Percentiles rank a stretch among this genome's conserved stretches.
phyloP scores from a whole-genome alignment of 345 rosid species.

The Zanthoxylum bungeanum region DNA sequence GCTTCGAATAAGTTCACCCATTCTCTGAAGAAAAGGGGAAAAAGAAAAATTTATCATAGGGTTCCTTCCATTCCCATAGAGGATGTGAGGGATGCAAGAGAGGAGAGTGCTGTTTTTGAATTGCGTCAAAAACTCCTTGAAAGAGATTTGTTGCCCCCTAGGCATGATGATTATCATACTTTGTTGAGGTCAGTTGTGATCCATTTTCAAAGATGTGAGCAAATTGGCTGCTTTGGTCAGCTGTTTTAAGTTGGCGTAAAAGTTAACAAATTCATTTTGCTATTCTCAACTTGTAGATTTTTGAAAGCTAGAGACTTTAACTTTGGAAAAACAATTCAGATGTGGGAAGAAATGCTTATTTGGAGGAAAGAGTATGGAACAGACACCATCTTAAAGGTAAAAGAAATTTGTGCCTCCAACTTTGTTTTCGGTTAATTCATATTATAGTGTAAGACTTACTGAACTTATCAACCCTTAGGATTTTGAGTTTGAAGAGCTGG shows the following conservation, averaged over 20 bases:
- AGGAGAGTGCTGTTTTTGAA: constrained; percentile 68
- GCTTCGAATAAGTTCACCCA: constrained; percentile 95
- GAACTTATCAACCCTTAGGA: constrained; percentile 42
- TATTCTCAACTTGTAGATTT: constrained; percentile 51
- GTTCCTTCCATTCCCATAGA: constrained; percentile 77
- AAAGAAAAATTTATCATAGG: constrained; percentile 77
- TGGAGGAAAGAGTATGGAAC: constrained; percentile 92
- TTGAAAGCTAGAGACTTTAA: constrained; percentile 88
- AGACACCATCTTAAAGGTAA: constrained; percentile 82
- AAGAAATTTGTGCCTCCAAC: too few species aligned
- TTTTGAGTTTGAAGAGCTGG: constrained; percentile 87
- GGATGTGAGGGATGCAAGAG: constrained; percentile 83
- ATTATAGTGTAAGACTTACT: constrained; percentile 1
- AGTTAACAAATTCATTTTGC: constrained; percentile 8
- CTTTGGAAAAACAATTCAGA: constrained; percentile 71
- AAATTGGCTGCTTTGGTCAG: too few species aligned
- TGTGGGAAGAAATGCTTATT: constrained; percentile 97
- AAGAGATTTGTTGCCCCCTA: constrained; percentile 64
- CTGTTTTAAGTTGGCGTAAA: constrained; percentile 4
- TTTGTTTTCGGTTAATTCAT: too few species aligned
- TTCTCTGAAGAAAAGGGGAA: constrained; percentile 91
- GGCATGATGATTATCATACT: constrained; percentile 88
- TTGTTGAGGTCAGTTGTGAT: constrained; percentile 60
- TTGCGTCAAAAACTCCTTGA: constrained; percentile 69
- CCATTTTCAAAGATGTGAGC: background rate